A percentile compares a stretch with the other conserved stretches of the same genome.
Evolutionary conservation across 495 filamentous ascomycete genomes (phyloP).

Genomic region (Clohesyomyces aquaticus): DNA sequence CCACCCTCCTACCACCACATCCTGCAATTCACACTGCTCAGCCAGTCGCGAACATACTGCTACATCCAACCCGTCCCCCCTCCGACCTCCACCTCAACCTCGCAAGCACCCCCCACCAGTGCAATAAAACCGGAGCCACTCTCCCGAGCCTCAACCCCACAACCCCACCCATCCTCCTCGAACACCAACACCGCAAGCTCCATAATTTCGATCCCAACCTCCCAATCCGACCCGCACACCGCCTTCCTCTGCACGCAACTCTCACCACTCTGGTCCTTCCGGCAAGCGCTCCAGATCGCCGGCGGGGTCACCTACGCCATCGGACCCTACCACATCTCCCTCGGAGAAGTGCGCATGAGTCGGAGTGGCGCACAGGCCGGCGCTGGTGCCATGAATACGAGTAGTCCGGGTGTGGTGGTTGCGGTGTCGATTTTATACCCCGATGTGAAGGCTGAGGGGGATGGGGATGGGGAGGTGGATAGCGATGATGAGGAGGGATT

Average conservation of each 20-base stretch:
- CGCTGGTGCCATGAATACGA: background rate
- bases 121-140: constrained; percentile 1
- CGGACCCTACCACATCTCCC: constrained; percentile 12
- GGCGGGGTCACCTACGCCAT: constrained; percentile 8
- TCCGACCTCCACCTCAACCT: background rate
- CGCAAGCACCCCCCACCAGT: background rate
- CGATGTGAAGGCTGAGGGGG: too few relatives aligned
- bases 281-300: constrained; percentile 10
- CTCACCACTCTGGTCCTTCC: constrained; percentile 22
- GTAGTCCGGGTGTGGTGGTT: constrained; percentile 19
- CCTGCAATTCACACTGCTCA: constrained; percentile 18
- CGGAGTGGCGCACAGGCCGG: background rate
- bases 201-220: constrained; percentile 21
- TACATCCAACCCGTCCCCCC: constrained; percentile 17
- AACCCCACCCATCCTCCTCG: background rate
- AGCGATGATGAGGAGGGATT: too few relatives aligned
- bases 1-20: constrained; percentile 18
- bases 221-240: constrained; percentile 15
- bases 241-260: background rate
- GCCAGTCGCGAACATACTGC: constrained; percentile 11
- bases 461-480: constrained; percentile 9
- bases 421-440: constrained; percentile 7
- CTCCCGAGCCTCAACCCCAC: background rate
- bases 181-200: background rate
- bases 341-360: constrained; percentile 23